Evolutionary conservation across 75 land plant genomes (phyloP).

Genomic region (Ceratopteris richardii): DNA sequence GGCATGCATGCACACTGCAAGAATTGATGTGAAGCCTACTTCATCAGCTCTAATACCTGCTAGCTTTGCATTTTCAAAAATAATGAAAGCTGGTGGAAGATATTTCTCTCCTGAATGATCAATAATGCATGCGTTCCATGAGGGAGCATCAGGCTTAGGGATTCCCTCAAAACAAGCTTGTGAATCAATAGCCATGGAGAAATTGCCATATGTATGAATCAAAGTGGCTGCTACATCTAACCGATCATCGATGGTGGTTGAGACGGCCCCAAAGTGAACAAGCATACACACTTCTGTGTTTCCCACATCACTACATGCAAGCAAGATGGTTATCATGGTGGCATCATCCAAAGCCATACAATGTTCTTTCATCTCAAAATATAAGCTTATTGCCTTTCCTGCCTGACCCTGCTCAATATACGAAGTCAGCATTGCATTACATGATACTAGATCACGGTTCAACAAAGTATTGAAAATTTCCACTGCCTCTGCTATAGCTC

Average conservation of each 20-base stretch:
- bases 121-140: conserved; percentile 11
- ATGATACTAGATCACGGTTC: conserved; percentile 3
- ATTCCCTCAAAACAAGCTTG: not conserved
- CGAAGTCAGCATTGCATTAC: conserved; percentile 5
- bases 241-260: not conserved
- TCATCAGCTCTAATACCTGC: conserved; percentile 17
- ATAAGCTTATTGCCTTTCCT: conserved; percentile 1
- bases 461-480: conserved; percentile 2
- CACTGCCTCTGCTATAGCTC: conserved; percentile 9
- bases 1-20: conserved; percentile 16
- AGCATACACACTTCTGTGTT: not conserved
- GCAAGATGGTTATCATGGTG: not conserved
- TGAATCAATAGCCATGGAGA: not conserved
- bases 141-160: conserved; percentile 3
- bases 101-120: conserved; percentile 18
- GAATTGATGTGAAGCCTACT: conserved; percentile 15
- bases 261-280: conserved; percentile 1
- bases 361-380: not conserved
- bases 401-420: conserved; percentile 3
- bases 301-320: not conserved
- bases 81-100: conserved; percentile 3
- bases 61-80: conserved; percentile 15
- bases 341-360: not conserved
- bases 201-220: conserved; percentile 9
- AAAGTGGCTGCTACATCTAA: not conserved